phyloP scores from a whole-genome alignment of 768 basidiomycete genomes.

The Pisolithus microcarpus region DNA sequence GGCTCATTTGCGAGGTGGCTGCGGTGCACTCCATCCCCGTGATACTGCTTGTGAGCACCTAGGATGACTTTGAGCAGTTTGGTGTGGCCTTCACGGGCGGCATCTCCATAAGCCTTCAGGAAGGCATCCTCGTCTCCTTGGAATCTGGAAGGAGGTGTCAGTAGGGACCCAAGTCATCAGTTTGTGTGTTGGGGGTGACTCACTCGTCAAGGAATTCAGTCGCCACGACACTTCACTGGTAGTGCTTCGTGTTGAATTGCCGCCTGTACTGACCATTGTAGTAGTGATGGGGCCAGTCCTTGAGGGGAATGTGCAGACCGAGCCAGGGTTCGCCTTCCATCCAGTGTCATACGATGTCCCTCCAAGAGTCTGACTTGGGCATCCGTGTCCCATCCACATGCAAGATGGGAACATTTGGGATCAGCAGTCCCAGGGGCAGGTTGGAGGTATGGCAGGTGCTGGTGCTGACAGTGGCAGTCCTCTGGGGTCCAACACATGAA shows the following conservation, averaged over 20 bases:
- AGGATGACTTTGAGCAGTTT: neutral
- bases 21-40: too few species aligned
- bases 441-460: neutral
- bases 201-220: neutral
- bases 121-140: neutral
- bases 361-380: slow-evolving; percentile 12
- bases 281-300: slow-evolving; percentile 6
- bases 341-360: slow-evolving; percentile 5
- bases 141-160: neutral
- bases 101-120: neutral
- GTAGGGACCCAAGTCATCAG: too few species aligned
- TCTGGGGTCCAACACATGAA: neutral
- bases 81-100: neutral
- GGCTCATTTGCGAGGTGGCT: too few species aligned
- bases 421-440: neutral
- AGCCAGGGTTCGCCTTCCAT: neutral
- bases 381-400: slow-evolving; percentile 10
- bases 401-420: neutral
- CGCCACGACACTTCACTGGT: neutral
- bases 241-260: neutral
- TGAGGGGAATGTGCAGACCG: neutral
- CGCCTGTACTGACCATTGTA: neutral
- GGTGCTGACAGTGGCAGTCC: neutral
- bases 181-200: neutral
- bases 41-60: too few species aligned